Evolutionary conservation across 768 basidiomycete species (phyloP).

Genomic region (Podaxis mareebaensis): DNA sequence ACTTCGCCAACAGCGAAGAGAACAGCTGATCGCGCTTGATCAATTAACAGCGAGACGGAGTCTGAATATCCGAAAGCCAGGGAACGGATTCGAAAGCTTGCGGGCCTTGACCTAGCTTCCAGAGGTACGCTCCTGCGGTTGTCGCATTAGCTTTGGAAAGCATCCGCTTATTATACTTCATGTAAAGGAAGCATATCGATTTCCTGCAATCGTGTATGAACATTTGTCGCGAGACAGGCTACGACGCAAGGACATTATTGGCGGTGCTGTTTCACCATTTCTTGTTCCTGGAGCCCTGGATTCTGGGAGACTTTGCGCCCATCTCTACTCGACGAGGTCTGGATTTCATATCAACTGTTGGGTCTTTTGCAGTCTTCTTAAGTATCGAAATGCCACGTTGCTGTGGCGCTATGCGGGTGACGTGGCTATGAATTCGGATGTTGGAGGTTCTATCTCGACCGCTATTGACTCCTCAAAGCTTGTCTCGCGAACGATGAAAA

Average conservation of each 20-base stretch:
- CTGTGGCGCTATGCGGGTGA: conserved; percentile 12
- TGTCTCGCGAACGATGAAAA: background rate
- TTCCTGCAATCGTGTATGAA: background rate
- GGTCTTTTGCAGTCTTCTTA: conserved; percentile 8
- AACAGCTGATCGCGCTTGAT: background rate
- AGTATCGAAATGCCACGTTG: conserved; percentile 1
- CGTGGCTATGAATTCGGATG: conserved; percentile 13
- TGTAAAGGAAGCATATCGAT: background rate
- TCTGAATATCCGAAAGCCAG: background rate
- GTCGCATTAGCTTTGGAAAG: conserved; percentile 8
- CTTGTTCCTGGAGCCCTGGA: background rate
- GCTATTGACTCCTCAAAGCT: background rate
- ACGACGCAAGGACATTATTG: background rate
- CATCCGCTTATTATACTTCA: conserved; percentile 5
- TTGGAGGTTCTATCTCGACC: conserved; percentile 6
- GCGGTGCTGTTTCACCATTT: background rate
- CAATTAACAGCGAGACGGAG: conserved; percentile 2
- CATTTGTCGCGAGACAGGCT: background rate
- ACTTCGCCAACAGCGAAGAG: background rate
- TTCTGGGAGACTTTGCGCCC: background rate
- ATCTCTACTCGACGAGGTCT: background rate
- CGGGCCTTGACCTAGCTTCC: background rate
- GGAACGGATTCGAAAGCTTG: conserved; percentile 11
- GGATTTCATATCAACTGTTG: conserved; percentile 3
- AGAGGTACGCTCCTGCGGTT: conserved; percentile 13